Base-by-base conservation (phyloP, 495 filamentous ascomycete species). In the Tuber aestivum region DNA sequence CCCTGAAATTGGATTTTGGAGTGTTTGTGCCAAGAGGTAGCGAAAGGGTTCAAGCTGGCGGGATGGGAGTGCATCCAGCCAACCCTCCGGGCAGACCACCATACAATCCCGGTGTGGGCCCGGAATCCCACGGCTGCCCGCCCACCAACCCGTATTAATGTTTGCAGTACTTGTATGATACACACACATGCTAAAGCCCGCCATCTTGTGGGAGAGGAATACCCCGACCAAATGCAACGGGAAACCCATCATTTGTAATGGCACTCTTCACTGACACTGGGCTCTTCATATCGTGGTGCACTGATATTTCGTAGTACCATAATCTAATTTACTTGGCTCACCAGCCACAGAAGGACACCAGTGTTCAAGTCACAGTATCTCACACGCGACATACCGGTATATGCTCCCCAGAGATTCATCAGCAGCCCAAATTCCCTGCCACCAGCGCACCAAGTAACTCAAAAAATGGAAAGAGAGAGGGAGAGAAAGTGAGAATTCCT, bases 21-120 rank as follows among this genome's bases (percentile, higher is more conserved):
- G 56, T 65, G 56, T 65, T 65, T 65, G n/a, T 61, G 56, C 56
- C 56, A 65, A 65, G 56, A 65, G 12, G 56, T 18, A 65, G 56
- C 27, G 27, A 65, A 65, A 65, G 56, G 56, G 56, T 65, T 65
- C 27, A 12, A 65, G 56, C 1, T 65, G 38, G 38, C n/a, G 56
- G 16, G 14, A 5, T 65, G 56, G 27, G 56, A 9, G 20, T 3
- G n/a, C n/a, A n/a, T n/a, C n/a, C n/a, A n/a, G n/a, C n/a, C n/a
- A n/a, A n/a, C n/a, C n/a, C 27, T 12, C 27, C 16, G 27, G 27
- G 16, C 56, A 18, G 27, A 65, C 27, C 56, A 65, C 14, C 56
- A 65, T 65, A 65, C 56, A 65, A 35, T 65, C 56, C 56, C 12
- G 2, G 5, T 65, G 56, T 20, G 27, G n/a, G 14, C 56, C 56